Base-by-base conservation (phyloP, 2,329 filamentous ascomycete species). In the Phyllachora maydis region DNA sequence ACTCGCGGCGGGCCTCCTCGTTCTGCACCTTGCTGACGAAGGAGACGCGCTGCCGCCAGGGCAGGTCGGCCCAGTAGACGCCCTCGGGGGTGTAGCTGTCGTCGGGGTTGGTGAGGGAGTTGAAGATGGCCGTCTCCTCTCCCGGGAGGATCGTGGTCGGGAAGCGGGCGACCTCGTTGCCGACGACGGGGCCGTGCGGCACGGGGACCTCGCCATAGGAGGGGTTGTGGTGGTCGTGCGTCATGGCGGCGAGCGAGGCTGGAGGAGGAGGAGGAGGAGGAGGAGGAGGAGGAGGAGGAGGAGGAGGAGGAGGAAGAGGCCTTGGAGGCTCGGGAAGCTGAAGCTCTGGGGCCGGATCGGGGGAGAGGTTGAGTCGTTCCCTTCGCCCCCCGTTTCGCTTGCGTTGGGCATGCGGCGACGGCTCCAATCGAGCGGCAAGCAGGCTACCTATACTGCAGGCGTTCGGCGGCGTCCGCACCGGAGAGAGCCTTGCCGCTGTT, bases 51-150 rank as follows among this genome's bases (percentile, higher is more conserved):
- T 85, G 50, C 29, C 47, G 37, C 23, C 81, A 41, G 11, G 73
- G 69, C 37, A 95, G 56, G 43, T 93, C 85, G 16, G 83, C 85
- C 83, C 83, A 95, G 62, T 95, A 95, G 34, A 67, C 62, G 30
- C 85, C 85, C 11, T 83, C 66, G 26, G 62, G 50, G 26, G 75
- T 78, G 52, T 85, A 93, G 32, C 70, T 75, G 52, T 95, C 85
- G 41, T 90, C 78, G 3, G 85, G 85, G 26, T 77, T 75, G 27
- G 90, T 75, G 28, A 93, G 56, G 35, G 73, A 66, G 38, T 74
- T 62, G 54, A 93, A 91, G 36, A 68, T 65, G 42, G 56, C 51
- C 31, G 50, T 58, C 46, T 67, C 61, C 29, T 55, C 41, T 28
- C 35, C 34, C 23, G 46, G 39, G 16, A 43, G 44, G 26, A 39